phyloP scores from a whole-genome alignment of 2,329 filamentous ascomycete species.

The Ramularia endophylla region DNA sequence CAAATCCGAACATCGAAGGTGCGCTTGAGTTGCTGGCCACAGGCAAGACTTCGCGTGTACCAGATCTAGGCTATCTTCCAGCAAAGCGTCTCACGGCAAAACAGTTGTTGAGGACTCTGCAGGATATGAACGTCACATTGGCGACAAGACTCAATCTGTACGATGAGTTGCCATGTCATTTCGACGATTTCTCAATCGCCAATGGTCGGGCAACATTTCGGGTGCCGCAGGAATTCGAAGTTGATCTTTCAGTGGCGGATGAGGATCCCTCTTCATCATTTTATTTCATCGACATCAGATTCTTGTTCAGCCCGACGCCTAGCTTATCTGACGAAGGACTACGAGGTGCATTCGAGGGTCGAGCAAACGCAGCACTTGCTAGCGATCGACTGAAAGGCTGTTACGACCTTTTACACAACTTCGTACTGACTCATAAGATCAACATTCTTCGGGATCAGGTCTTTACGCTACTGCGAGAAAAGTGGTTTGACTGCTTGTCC shows the following conservation, averaged over 20 bases:
- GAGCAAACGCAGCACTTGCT: slow-evolving; percentile 65
- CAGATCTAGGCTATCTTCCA: slow-evolving; percentile 74
- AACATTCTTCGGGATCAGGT: slow-evolving; percentile 75
- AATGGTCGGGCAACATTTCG: slow-evolving; percentile 88
- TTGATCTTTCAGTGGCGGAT: slow-evolving; percentile 84
- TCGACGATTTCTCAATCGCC: slow-evolving; percentile 69
- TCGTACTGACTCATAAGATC: slow-evolving; percentile 86
- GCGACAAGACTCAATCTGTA: slow-evolving; percentile 78
- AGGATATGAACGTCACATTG: slow-evolving; percentile 76
- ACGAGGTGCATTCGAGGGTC: slow-evolving; percentile 60
- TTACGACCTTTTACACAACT: slow-evolving; percentile 81
- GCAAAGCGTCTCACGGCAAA: slow-evolving; percentile 64
- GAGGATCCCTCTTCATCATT: slow-evolving; percentile 80
- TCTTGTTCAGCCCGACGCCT: slow-evolving; percentile 67
- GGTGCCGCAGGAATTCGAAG: slow-evolving; percentile 79
- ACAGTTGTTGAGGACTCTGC: slow-evolving; percentile 67
- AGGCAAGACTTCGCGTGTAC: slow-evolving; percentile 70
- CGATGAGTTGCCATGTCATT: slow-evolving; percentile 72
- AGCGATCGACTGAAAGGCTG: slow-evolving; percentile 64
- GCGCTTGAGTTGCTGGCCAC: slow-evolving; percentile 79
- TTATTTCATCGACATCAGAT: slow-evolving; percentile 89
- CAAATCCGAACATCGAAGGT: slow-evolving; percentile 85
- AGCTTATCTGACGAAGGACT: slow-evolving; percentile 55
- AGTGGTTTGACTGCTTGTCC: slow-evolving; percentile 72
- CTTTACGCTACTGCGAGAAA: slow-evolving; percentile 57